Percentiles rank a stretch among this genome's conserved stretches.
These are phyloP conservation scores for Articulospora tetracladia DNA, from an alignment of 495 filamentous ascomycete species.

Conservation along the genomic window DNA sequence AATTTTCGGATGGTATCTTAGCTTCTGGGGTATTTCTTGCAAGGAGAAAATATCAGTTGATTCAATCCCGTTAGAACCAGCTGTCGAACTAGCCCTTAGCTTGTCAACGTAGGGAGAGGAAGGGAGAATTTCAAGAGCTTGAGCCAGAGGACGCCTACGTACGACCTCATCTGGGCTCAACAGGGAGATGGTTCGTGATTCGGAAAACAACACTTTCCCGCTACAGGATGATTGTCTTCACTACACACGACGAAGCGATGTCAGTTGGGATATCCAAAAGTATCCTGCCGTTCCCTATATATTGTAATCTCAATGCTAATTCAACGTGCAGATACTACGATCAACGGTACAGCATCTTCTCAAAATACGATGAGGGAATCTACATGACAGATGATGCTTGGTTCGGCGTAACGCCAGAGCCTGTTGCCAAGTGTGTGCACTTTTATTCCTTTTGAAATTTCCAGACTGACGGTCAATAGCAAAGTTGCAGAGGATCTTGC, in stretches of 20 bases:
- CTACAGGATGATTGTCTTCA: slow-evolving; percentile 54
- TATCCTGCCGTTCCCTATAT: too few relatives aligned
- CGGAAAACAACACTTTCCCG: background rate
- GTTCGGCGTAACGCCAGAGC: slow-evolving; percentile 95
- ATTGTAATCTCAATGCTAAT: too few relatives aligned
- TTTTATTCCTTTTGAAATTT: background rate
- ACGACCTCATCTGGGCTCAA: too few relatives aligned
- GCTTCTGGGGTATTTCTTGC: too few relatives aligned
- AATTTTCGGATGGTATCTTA: too few relatives aligned
- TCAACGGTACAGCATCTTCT: slow-evolving; percentile 82
- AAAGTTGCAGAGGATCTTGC: slow-evolving; percentile 75
- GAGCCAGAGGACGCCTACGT: too few relatives aligned
- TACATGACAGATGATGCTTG: slow-evolving; percentile 89
- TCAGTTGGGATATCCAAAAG: slow-evolving; percentile 78
- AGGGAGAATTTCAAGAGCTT: too few relatives aligned
- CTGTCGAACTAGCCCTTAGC: too few relatives aligned
- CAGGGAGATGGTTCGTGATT: background rate
- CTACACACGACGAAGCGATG: slow-evolving; percentile 56
- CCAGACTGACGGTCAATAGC: slow-evolving; percentile 35
- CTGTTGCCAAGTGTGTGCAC: slow-evolving; percentile 67
- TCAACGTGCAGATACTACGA: slow-evolving; percentile 67
- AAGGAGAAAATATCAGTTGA: too few relatives aligned
- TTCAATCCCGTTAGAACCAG: too few relatives aligned
- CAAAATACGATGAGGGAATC: slow-evolving; percentile 76
- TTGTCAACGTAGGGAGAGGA: too few relatives aligned